Percentiles rank a stretch among this genome's conserved stretches.
Evolutionary conservation across 179 eudicot species (phyloP).

Genomic region (Nepenthes alata): DNA sequence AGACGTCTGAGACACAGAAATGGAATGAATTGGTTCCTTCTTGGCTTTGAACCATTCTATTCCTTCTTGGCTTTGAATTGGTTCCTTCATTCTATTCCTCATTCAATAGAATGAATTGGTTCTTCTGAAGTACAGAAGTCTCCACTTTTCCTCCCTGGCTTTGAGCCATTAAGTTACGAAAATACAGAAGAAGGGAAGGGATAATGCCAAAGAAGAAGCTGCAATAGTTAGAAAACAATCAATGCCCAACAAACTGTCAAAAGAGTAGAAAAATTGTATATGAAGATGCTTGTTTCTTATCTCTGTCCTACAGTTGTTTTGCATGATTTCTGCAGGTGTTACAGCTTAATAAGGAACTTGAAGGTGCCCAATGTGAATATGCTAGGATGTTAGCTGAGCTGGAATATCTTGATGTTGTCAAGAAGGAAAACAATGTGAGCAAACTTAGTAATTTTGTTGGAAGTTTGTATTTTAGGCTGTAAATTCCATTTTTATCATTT

Average conservation of each 20-base stretch:
- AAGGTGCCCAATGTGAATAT: conserved; percentile 37
- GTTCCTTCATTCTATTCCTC: too few species aligned
- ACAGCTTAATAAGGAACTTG: conserved; percentile 29
- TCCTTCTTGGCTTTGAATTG: background rate
- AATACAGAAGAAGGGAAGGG: too few species aligned
- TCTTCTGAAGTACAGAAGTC: too few species aligned
- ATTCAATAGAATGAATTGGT: too few species aligned
- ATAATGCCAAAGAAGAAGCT: too few species aligned
- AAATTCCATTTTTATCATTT: too few species aligned
- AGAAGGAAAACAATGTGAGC: conserved; percentile 40
- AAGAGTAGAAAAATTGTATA: background rate
- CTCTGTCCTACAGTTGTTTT: background rate
- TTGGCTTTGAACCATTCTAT: background rate
- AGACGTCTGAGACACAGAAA: too few species aligned
- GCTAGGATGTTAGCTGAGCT: conserved; percentile 39
- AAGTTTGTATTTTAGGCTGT: too few species aligned
- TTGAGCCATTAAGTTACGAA: too few species aligned
- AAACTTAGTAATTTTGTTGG: background rate
- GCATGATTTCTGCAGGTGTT: conserved; percentile 27
- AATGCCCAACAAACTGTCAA: background rate
- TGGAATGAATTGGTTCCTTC: too few species aligned
- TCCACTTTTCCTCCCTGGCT: too few species aligned
- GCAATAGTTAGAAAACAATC: too few species aligned
- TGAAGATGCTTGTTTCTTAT: background rate
- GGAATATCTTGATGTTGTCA: conserved; percentile 32